phyloP scores from a whole-genome alignment of 2,329 filamentous ascomycete genomes.

The Hymenoscyphus fructigenus region DNA sequence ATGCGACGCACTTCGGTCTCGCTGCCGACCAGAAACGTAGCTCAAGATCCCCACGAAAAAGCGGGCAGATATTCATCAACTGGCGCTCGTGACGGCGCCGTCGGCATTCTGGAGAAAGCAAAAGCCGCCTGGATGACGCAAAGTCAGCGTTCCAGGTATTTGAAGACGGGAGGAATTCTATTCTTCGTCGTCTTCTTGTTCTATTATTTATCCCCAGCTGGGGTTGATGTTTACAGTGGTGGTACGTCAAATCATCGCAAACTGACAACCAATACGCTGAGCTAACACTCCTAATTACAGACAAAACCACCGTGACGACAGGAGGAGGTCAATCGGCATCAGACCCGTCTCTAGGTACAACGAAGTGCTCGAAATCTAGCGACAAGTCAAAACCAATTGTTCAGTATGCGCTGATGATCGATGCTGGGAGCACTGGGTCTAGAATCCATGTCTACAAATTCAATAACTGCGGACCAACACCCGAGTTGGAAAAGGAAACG shows the following conservation, averaged over 20 bases:
- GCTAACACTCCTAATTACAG: constrained; percentile 8
- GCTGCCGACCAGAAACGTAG: constrained; percentile 59
- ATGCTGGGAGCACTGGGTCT: constrained; percentile 95
- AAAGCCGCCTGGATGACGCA: constrained; percentile 61
- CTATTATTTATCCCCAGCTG: constrained; percentile 61
- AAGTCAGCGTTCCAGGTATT: constrained; percentile 63
- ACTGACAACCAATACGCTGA: not conserved
- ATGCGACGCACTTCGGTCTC: constrained; percentile 68
- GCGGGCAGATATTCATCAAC: constrained; percentile 55
- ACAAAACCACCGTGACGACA: constrained; percentile 10
- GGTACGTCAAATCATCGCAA: constrained; percentile 20
- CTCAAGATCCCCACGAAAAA: constrained; percentile 65
- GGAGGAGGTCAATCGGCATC: constrained; percentile 52
- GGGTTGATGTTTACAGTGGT: constrained; percentile 38
- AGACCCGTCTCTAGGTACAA: constrained; percentile 64
- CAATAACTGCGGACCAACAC: constrained; percentile 97
- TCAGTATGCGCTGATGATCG: constrained; percentile 98
- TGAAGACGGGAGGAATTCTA: constrained; percentile 63
- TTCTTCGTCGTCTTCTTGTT: constrained; percentile 60
- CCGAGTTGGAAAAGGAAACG: constrained; percentile 86
- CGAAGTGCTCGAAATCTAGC: constrained; percentile 78
- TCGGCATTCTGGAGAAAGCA: constrained; percentile 53
- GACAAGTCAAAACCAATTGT: constrained; percentile 89
- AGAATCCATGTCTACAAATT: constrained; percentile 98
- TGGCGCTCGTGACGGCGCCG: constrained; percentile 41